phyloP scores from a whole-genome alignment of 2,329 filamentous ascomycete genomes.

The Diaporthe sp. region DNA sequence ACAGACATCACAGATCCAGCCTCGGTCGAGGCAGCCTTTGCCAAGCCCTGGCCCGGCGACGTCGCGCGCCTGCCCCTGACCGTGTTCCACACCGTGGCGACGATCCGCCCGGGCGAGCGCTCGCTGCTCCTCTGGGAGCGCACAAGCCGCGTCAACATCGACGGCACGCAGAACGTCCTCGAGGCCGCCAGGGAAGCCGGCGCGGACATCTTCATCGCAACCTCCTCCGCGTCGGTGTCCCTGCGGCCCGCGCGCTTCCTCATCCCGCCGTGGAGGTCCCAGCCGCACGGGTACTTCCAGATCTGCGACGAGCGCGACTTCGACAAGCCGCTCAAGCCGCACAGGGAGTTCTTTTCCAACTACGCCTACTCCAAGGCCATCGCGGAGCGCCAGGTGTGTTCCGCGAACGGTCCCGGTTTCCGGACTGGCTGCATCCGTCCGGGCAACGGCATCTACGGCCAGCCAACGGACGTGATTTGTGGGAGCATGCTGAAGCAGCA shows the following conservation, averaged over 20 bases:
- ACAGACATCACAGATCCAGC: conserved; percentile 59
- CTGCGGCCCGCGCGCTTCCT: conserved; percentile 59
- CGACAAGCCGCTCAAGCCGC: conserved; percentile 53
- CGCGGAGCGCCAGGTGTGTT: conserved; percentile 65
- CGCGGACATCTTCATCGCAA: conserved; percentile 66
- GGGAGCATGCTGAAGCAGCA: conserved; percentile 55
- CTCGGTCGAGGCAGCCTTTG: conserved; percentile 57
- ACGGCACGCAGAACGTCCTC: conserved; percentile 64
- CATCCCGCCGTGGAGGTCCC: conserved; percentile 58
- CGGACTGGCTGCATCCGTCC: conserved; percentile 69
- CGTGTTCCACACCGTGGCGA: conserved; percentile 67
- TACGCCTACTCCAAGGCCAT: conserved; percentile 67
- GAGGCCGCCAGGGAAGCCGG: conserved; percentile 60
- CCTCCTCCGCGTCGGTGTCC: conserved; percentile 64
- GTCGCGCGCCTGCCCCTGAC: conserved; percentile 60
- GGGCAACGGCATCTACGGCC: conserved; percentile 67
- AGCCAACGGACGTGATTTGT: conserved; percentile 58
- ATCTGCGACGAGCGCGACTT: conserved; percentile 62
- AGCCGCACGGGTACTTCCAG: conserved; percentile 59
- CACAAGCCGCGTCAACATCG: conserved; percentile 63
- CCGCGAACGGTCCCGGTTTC: conserved; percentile 58
- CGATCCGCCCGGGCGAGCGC: conserved; percentile 66
- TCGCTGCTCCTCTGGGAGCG: conserved; percentile 59
- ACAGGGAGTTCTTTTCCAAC: conserved; percentile 62
- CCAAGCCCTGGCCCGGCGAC: conserved; percentile 56